Percentiles rank a stretch among this genome's conserved stretches.
Conservation (phyloP, 306 rosid genomes). For the Dalbergia cultrata region DNA sequence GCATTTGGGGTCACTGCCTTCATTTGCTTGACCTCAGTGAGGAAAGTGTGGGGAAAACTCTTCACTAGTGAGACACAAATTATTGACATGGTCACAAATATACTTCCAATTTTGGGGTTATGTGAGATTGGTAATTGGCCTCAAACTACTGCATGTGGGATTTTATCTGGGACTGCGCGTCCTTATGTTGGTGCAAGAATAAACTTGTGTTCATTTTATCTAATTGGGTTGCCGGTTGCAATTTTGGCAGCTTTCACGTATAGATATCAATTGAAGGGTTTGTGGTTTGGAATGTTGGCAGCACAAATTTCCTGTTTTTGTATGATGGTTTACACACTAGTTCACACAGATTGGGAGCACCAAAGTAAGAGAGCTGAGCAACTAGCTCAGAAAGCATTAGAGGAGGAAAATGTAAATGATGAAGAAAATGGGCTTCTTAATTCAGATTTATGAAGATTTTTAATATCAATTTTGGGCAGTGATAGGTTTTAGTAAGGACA, state of each 20-base stretch:
- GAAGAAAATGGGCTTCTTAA: constrained; percentile 64
- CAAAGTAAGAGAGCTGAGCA: constrained; percentile 71
- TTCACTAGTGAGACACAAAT: constrained; percentile 79
- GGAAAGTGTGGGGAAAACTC: constrained; percentile 67
- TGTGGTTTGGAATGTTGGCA: constrained; percentile 86
- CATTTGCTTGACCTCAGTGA: constrained; percentile 49
- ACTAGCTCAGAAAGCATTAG: constrained; percentile 46
- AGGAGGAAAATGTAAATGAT: constrained; percentile 39
- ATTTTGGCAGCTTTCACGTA: constrained; percentile 58
- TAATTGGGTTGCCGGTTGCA: constrained; percentile 80
- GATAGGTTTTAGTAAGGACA: too few species aligned
- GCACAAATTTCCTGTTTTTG: constrained; percentile 77
- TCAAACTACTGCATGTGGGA: constrained; percentile 87
- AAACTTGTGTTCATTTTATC: constrained; percentile 81
- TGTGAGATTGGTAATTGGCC: constrained; percentile 83
- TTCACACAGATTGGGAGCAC: constrained; percentile 81
- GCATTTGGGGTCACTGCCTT: constrained; percentile 58
- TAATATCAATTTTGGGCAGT: not conserved
- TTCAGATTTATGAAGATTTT: constrained; percentile 46
- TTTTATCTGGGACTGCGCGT: constrained; percentile 76
- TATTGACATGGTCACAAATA: constrained; percentile 60
- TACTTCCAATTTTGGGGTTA: constrained; percentile 79
- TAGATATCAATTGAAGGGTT: constrained; percentile 68
- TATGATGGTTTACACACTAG: constrained; percentile 71
- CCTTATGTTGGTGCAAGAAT: constrained; percentile 85